Conservation (phyloP, 352 stramenopile species). For the Globisporangium middletonii region DNA sequence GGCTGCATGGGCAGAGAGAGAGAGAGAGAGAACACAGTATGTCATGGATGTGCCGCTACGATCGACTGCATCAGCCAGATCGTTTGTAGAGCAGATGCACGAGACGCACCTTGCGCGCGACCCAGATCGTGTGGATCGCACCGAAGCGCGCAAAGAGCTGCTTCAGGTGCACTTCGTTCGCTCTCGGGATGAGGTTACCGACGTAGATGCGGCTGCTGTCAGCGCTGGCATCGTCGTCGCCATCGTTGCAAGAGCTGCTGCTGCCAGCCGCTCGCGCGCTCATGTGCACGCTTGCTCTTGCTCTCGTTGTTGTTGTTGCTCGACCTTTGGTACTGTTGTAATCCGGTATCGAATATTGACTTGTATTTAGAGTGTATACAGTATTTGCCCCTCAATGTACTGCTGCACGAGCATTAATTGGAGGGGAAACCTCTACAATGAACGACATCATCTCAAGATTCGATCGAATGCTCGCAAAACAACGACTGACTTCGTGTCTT, state of each 20-base stretch:
- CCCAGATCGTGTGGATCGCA: slow-evolving; percentile 67
- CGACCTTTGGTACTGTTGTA: too few species aligned
- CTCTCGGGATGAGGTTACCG: slow-evolving; percentile 64
- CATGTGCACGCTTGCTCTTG: neutral
- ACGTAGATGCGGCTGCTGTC: slow-evolving; percentile 61
- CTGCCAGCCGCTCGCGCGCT: neutral
- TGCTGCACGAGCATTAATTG: too few species aligned
- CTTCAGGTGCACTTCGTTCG: slow-evolving; percentile 59
- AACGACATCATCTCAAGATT: too few species aligned
- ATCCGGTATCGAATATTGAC: too few species aligned
- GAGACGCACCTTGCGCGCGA: slow-evolving; percentile 53
- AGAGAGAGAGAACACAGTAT: neutral
- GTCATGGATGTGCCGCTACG: neutral
- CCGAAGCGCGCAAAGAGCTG: slow-evolving; percentile 58
- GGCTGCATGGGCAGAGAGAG: slow-evolving; percentile 25
- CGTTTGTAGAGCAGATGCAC: neutral
- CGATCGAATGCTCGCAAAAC: too few species aligned
- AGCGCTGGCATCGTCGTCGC: slow-evolving; percentile 12
- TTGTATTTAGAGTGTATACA: too few species aligned
- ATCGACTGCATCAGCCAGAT: neutral
- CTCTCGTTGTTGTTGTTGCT: too few species aligned
- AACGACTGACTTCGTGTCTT: too few species aligned
- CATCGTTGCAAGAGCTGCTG: slow-evolving; percentile 10
- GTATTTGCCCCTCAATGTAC: too few species aligned
- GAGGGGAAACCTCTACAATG: too few species aligned